phyloP scores from a whole-genome alignment of 1,284 basidiomycete genomes.

The Lentinula novae-zelandiae region DNA sequence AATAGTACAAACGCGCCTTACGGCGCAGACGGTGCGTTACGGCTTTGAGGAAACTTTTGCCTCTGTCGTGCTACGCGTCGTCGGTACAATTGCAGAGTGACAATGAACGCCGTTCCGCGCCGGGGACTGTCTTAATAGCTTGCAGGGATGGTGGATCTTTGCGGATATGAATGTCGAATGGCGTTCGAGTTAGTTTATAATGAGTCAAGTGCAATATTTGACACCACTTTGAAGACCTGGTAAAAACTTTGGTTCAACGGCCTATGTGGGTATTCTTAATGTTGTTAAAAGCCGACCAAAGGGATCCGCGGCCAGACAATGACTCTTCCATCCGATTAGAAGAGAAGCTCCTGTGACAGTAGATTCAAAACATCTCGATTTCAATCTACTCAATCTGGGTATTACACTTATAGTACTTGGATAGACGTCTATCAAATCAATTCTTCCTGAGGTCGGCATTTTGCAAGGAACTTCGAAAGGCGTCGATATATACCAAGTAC shows the following conservation, averaged over 20 bases:
- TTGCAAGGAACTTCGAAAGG: background rate
- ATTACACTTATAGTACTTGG: background rate
- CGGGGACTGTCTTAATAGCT: background rate
- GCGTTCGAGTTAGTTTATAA: background rate
- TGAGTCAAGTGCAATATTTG: too few species aligned
- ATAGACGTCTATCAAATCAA: background rate
- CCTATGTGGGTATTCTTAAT: too few species aligned
- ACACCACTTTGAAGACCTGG: too few species aligned
- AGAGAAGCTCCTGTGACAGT: background rate
- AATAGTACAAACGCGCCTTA: background rate
- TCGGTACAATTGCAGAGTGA: background rate
- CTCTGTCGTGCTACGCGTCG: background rate
- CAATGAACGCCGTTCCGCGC: background rate
- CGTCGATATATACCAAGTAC: background rate
- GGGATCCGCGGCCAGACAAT: background rate
- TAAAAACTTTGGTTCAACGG: too few species aligned
- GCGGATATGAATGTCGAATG: background rate
- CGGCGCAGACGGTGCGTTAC: background rate
- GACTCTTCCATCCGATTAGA: background rate
- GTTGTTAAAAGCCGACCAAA: background rate
- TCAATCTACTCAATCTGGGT: background rate
- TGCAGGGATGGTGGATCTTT: background rate
- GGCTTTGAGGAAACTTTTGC: background rate
- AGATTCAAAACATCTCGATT: background rate
- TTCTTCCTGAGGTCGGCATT: background rate